These are phyloP conservation scores for Phytopythium ostracodes DNA, from an alignment of 352 stramenopile genomes.

Conservation along the genomic window DNA sequence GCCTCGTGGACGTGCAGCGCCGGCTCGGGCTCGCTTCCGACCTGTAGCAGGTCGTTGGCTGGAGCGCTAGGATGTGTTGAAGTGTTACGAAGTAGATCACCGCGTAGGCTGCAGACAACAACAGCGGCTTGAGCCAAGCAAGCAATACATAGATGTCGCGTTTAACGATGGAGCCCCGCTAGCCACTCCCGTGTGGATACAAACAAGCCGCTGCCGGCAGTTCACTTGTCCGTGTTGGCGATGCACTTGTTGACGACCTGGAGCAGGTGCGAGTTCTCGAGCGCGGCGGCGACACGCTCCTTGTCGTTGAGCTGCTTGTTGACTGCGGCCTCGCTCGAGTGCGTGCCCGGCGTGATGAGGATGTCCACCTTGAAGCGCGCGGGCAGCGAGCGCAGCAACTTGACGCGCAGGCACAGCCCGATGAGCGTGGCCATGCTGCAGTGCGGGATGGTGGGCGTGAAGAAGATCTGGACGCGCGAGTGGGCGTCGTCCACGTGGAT, in stretches of 20 bases:
- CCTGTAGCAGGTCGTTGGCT: too few relatives aligned
- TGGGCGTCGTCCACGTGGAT: conserved; percentile 83
- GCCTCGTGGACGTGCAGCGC: conserved; percentile 17
- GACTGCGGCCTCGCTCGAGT: conserved; percentile 93
- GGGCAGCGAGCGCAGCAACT: conserved; percentile 92
- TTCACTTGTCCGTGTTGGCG: conserved; percentile 84
- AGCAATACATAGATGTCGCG: conserved; percentile 8
- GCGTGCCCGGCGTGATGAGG: conserved; percentile 91
- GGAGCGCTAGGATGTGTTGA: too few relatives aligned
- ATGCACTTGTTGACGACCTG: conserved; percentile 97
- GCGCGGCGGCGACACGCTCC: conserved; percentile 92
- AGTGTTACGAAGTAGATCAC: too few relatives aligned
- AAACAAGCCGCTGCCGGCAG: too few relatives aligned
- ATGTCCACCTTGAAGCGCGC: conserved; percentile 93
- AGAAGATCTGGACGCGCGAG: conserved; percentile 79
- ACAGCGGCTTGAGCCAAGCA: too few relatives aligned
- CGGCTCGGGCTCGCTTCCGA: background rate
- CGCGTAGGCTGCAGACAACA: too few relatives aligned
- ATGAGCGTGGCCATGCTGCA: conserved; percentile 98
- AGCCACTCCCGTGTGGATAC: too few relatives aligned
- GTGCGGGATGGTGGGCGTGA: conserved; percentile 96
- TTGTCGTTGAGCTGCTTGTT: conserved; percentile 98
- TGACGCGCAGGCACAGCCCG: conserved; percentile 94
- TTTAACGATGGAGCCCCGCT: too few relatives aligned
- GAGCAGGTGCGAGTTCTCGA: conserved; percentile 96